Base-by-base conservation (phyloP, 1,284 basidiomycete genomes). In the Austroboletus niveus region DNA sequence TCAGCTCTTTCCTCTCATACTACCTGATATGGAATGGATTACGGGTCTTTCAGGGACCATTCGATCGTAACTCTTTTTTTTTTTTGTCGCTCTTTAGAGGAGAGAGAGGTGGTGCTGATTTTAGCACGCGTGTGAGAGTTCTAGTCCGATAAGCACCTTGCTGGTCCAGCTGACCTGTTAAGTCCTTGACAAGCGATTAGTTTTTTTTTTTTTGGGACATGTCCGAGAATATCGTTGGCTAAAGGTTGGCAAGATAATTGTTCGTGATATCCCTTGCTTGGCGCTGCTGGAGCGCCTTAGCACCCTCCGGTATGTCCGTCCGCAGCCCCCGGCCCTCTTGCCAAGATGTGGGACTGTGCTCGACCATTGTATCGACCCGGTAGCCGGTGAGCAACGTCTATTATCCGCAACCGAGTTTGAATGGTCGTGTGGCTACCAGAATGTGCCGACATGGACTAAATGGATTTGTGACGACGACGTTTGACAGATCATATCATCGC, bases 101-200 rank as follows among this genome's bases (percentile, higher is more conserved):
- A 12, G 39, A 40, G 39, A 40, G 39, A 6, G 8, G 36, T 22
- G 8, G 48, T 47, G 39, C 58, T 47, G 39, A 27, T 48, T 53
- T 45, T 54, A 55, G 55, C 52, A 51, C 12, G 24, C 40, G 40
- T 27, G 40, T 27, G 40, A 27, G 40, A 35, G 34, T 53, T 45
- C 52, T 42, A 31, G 14, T 54, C 49, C 14, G 49, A 60, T 61
- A 65, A 59, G 63, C 51, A 51, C 64, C 52, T 41, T 65, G 51
- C 47, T 44, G 48, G 49, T 27, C 52, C 63, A 64, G 59, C 49
- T 62, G 61, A 62, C 52, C 48, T 48, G 55, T 55, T 63, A 65
- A 63, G 55, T 46, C 20, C 60, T 61, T 62, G 47, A 47, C 62
- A 55, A 44, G 42, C 36, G 31, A 3, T 34, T 42, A 5, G 2